These are phyloP conservation scores for Penicillium argentinense DNA, from an alignment of 495 filamentous ascomycete genomes.

Conservation along the genomic window DNA sequence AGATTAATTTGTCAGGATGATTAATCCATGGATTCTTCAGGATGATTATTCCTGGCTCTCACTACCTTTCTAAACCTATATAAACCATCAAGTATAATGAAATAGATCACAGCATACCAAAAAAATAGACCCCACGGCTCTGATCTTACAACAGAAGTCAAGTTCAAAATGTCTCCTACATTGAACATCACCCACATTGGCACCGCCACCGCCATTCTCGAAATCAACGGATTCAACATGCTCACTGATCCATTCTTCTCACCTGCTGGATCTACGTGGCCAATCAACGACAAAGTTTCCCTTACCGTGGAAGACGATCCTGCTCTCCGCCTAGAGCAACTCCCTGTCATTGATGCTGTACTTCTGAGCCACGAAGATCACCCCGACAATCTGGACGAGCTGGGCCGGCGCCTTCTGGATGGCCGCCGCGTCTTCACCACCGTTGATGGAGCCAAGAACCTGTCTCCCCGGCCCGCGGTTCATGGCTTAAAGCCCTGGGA, in stretches of 20 bases:
- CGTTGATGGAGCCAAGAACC: conserved; percentile 43
- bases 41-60: no score
- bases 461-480: conserved; percentile 42
- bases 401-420: conserved; percentile 42
- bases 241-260: conserved; percentile 58
- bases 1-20: no score
- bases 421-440: conserved; percentile 53
- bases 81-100: neutral
- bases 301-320: conserved; percentile 37
- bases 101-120: neutral
- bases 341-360: conserved; percentile 52
- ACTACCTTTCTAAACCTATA: no score
- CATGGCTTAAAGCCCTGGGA: conserved; percentile 38
- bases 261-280: conserved; percentile 39
- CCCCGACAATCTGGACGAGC: conserved; percentile 51
- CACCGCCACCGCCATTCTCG: conserved; percentile 52
- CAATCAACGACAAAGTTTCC: conserved; percentile 18
- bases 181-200: conserved; percentile 44
- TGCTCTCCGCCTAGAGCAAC: conserved; percentile 33
- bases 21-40: no score
- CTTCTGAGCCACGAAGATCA: conserved; percentile 59
- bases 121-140: neutral
- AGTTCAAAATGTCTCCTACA: neutral
- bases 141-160: neutral
- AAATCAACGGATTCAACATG: conserved; percentile 46